These are phyloP conservation scores for Podila epicladia DNA, from an alignment of 192 early-diverging fungal genomes.

Conservation along the genomic window DNA sequence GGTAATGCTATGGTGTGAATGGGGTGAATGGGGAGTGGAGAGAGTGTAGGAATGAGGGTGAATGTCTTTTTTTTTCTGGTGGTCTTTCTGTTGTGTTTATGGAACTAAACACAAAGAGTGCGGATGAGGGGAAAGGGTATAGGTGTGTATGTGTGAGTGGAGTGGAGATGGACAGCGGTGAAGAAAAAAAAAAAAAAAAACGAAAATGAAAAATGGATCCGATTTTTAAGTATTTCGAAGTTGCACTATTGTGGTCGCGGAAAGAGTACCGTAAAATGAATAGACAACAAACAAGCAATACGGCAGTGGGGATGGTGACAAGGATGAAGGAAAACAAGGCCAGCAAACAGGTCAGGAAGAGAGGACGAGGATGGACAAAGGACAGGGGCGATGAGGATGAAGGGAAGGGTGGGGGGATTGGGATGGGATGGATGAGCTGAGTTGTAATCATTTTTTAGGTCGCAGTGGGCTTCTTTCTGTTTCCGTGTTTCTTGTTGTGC, in stretches of 20 bases:
- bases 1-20: slow-evolving; percentile 1
- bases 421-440: neutral
- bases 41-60: slow-evolving; percentile 2
- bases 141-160: neutral
- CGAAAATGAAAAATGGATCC: neutral
- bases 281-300: neutral
- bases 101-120: neutral
- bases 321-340: neutral
- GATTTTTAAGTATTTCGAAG: too few relatives aligned
- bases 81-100: neutral
- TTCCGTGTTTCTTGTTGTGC: too few relatives aligned
- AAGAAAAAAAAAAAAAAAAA: slow-evolving; percentile 3
- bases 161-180: neutral
- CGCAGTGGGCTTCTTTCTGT: neutral
- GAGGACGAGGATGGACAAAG: neutral
- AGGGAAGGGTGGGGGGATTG: neutral
- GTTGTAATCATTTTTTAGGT: neutral
- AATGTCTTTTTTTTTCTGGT: slow-evolving; percentile 5
- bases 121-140: neutral
- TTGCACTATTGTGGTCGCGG: too few relatives aligned
- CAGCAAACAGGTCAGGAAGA: neutral
- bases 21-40: slow-evolving; percentile 1
- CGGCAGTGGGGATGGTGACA: neutral
- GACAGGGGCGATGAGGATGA: neutral
- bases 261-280: neutral